Evolutionary conservation across 345 rosid genomes (phyloP), one percentile per base, ranked within the genome.

Genomic region (Limnanthes douglasii): DNA sequence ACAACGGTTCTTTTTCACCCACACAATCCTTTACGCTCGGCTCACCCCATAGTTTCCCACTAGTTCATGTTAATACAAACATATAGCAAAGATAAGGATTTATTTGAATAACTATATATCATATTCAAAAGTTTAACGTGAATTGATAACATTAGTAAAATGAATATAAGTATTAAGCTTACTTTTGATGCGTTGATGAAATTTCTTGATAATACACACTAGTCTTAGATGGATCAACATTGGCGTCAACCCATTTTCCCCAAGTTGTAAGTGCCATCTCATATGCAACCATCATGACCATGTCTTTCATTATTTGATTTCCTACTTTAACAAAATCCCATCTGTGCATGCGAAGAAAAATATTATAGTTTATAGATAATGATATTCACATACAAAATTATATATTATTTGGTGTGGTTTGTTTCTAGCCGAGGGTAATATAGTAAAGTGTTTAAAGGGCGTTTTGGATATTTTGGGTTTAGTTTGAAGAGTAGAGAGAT

Each of bases 151-250:
- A n/a, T n/a, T n/a, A n/a, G n/a, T n/a, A n/a, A 14, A 18, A 43
- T 21, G 3, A 29, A 18, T 31, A 33, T 9, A 25, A 20, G n/a
- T n/a, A n/a, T n/a, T n/a, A 15, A 50, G 15, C 68, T 60, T 71
- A 85, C 94, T 70, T 60, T 61, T 72, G 72, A 66, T 86, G 92
- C 44, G 80, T 46, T 0, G 94, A 94, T 11, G 96, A 85, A 37
- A 85, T 80, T 22, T 90, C 96, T 41, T 80, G 96, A 20, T 62
- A 85, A 54, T 71, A 76, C 1, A 86, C 83, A 17, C 18, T 45
- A 12, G 96, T 54, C 43, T 61, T 66, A 1, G 48, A 1, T 3
- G 92, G 75, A 60, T 77, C 64, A 17, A 75, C 44, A 23, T 62
- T 75, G 11, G 56, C 28, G 35, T 78, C 86, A 1, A 86, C 76